Percentiles rank a stretch among this genome's conserved stretches.
phyloP scores from a whole-genome alignment of 2,329 filamentous ascomycete genomes.

The Alternaria metachromatica region DNA sequence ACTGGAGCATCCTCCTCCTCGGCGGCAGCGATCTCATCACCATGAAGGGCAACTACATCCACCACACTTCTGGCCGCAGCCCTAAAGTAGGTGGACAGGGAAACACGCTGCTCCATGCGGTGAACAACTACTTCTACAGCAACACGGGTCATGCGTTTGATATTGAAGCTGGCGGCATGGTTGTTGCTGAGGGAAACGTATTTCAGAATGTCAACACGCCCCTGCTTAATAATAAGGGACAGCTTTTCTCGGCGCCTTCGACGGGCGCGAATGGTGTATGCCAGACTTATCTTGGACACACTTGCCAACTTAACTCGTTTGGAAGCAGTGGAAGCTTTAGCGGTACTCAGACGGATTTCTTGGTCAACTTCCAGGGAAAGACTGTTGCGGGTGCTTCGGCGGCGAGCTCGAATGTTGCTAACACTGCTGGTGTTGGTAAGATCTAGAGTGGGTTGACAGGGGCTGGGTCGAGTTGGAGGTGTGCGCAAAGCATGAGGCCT shows the following conservation, averaged over 20 bases:
- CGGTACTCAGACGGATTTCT: conserved; percentile 7
- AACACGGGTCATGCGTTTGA: conserved; percentile 24
- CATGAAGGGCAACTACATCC: conserved; percentile 25
- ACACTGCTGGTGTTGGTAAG: conserved; percentile 21
- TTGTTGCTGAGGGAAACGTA: conserved; percentile 22
- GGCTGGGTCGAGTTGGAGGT: neutral
- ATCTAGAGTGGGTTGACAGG: neutral
- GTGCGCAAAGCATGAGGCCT: neutral
- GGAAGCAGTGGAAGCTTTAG: conserved; percentile 7
- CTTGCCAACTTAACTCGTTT: conserved; percentile 13
- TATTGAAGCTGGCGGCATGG: conserved; percentile 4
- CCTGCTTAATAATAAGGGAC: neutral
- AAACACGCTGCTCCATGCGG: conserved; percentile 19
- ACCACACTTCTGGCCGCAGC: conserved; percentile 23
- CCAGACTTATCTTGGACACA: conserved; percentile 5
- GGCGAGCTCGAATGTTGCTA: conserved; percentile 3
- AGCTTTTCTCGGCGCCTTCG: conserved; percentile 5
- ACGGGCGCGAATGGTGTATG: conserved; percentile 4
- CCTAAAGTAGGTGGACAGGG: conserved; percentile 18
- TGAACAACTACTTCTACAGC: conserved; percentile 25
- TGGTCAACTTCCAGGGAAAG: conserved; percentile 13
- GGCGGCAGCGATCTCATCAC: conserved; percentile 22
- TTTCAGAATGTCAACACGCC: conserved; percentile 18
- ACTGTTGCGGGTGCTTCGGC: conserved; percentile 1
- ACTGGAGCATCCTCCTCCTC: conserved; percentile 24